These are phyloP conservation scores for Stramenopiles sp. DNA, from an alignment of 352 stramenopile genomes.

Conservation along the genomic window DNA sequence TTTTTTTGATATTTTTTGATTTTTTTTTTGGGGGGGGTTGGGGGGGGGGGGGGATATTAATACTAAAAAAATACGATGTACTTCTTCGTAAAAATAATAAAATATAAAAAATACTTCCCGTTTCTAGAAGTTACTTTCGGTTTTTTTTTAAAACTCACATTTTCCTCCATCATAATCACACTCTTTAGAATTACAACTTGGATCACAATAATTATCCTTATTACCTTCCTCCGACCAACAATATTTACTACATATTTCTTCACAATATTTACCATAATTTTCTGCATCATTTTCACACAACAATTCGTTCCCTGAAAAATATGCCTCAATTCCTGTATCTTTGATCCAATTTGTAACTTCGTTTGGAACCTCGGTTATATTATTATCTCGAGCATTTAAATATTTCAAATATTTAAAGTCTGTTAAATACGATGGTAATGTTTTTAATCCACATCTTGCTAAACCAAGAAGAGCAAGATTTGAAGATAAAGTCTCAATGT, in stretches of 20 bases:
- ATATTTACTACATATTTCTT: neutral
- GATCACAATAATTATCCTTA: neutral
- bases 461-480: neutral
- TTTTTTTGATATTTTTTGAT: no score
- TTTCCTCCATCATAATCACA: neutral
- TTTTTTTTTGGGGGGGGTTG: no score
- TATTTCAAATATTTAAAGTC: neutral
- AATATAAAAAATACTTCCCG: no score
- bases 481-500: constrained; percentile 1
- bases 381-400: neutral
- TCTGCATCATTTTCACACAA: neutral
- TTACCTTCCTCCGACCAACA: neutral
- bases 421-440: neutral
- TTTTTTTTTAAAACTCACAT: no score
- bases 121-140: no score
- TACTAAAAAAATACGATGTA: no score
- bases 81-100: no score
- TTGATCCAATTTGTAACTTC: neutral
- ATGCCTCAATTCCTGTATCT: neutral
- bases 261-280: no score
- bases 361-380: neutral
- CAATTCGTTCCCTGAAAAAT: neutral
- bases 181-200: neutral
- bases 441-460: neutral
- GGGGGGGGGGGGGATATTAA: no score